Conservation (phyloP, 768 basidiomycete genomes). For the Mycena leptocephala region DNA sequence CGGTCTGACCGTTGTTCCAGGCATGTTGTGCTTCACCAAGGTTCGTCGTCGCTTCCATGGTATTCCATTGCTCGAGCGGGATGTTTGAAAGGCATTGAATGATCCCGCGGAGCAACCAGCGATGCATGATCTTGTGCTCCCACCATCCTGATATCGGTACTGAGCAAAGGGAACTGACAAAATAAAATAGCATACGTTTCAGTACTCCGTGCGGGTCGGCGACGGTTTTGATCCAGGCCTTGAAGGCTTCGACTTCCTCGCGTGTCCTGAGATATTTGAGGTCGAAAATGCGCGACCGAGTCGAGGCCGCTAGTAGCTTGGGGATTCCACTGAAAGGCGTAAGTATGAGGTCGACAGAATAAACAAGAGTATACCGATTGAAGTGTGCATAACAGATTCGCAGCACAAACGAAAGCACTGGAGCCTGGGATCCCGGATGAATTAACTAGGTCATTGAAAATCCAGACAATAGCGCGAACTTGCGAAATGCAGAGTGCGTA, state of each 20-base stretch:
- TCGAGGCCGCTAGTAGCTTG: not conserved
- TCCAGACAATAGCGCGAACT: no score
- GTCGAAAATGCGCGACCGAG: not conserved
- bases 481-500: no score
- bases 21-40: conserved; percentile 25
- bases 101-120: conserved; percentile 20
- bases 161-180: not conserved
- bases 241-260: conserved; percentile 19
- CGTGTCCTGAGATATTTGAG: no score
- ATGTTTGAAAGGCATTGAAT: conserved; percentile 24
- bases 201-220: not conserved
- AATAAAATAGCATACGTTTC: not conserved
- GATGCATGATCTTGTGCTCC: conserved; percentile 22
- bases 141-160: conserved; percentile 11
- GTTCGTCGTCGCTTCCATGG: conserved; percentile 22
- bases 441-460: no score
- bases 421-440: no score
- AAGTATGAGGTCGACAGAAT: not conserved
- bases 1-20: conserved; percentile 20
- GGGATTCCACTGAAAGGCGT: conserved; percentile 9
- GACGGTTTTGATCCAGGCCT: not conserved
- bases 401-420: conserved; percentile 11
- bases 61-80: conserved; percentile 16
- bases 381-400: conserved; percentile 21
- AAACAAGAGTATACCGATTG: conserved; percentile 1